Percentiles rank a stretch among this genome's conserved stretches.
Conservation (phyloP, 768 basidiomycete species). For the Suillus hirtellus region DNA sequence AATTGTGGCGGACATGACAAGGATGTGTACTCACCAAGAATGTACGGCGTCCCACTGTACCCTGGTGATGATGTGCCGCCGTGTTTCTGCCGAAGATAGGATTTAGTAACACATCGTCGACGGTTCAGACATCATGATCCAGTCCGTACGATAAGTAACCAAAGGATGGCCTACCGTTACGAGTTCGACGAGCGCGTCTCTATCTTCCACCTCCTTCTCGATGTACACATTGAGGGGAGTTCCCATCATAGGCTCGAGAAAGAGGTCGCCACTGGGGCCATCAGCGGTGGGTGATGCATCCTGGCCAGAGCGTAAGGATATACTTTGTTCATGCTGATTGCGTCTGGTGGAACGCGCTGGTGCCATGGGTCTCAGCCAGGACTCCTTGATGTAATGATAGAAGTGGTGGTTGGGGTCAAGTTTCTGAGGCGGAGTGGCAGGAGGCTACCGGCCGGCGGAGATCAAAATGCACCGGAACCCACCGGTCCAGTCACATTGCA, state of each 20-base stretch:
- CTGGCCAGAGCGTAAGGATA: slow-evolving; percentile 27
- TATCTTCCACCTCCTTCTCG: slow-evolving; percentile 78
- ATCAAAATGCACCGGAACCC: slow-evolving; percentile 7
- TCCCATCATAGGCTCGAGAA: slow-evolving; percentile 83
- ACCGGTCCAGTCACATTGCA: not conserved
- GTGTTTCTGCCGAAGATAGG: slow-evolving; percentile 54
- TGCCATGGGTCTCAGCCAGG: slow-evolving; percentile 73
- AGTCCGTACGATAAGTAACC: not conserved
- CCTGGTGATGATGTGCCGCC: slow-evolving; percentile 73
- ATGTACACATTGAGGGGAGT: slow-evolving; percentile 73
- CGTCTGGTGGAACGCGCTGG: slow-evolving; percentile 65
- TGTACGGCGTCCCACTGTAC: slow-evolving; percentile 78
- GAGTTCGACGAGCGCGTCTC: slow-evolving; percentile 59
- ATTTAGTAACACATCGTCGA: slow-evolving; percentile 8
- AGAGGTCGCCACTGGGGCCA: slow-evolving; percentile 39
- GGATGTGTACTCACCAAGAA: slow-evolving; percentile 58
- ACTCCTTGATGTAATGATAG: slow-evolving; percentile 25
- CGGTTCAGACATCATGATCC: not conserved
- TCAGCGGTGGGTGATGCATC: slow-evolving; percentile 39
- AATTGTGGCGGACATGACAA: slow-evolving; percentile 4
- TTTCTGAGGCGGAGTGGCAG: slow-evolving; percentile 19
- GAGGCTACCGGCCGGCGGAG: slow-evolving; percentile 14
- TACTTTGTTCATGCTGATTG: slow-evolving; percentile 41
- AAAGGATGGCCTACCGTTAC: slow-evolving; percentile 55
- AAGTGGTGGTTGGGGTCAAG: slow-evolving; percentile 22